phyloP scores from a whole-genome alignment of 148 eudicot species.

The Amaranthus hypochondriacus region DNA sequence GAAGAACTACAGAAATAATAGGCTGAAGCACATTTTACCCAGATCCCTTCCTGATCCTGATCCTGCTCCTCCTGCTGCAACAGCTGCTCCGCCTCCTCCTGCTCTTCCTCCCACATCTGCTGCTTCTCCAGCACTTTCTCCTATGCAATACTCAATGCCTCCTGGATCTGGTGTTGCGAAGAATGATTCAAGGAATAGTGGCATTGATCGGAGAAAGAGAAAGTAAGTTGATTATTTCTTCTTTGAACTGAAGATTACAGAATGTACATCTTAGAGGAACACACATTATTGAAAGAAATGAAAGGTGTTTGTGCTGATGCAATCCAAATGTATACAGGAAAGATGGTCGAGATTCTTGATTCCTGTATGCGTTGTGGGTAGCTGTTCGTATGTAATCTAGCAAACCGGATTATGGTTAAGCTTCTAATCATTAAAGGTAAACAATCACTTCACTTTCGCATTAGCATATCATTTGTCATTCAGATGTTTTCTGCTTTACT shows the following conservation, averaged over 20 bases:
- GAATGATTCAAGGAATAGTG: conserved; percentile 62
- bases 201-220: conserved; percentile 74
- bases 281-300: neutral
- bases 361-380: neutral
- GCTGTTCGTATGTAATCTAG: neutral
- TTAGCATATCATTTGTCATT: neutral
- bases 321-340: neutral
- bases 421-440: conserved; percentile 1
- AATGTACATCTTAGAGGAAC: too few species aligned
- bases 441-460: neutral
- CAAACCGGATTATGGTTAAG: neutral
- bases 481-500: neutral
- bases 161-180: conserved; percentile 55
- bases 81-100: conserved; percentile 43
- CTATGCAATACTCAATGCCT: conserved; percentile 71
- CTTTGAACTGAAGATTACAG: neutral
- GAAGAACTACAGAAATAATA: conserved; percentile 90
- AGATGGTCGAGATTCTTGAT: conserved; percentile 7
- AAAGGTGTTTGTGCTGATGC: neutral
- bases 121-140: conserved; percentile 63
- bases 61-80: conserved; percentile 40
- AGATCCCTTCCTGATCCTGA: conserved; percentile 77
- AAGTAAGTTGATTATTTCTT: conserved; percentile 41
- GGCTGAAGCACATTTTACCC: conserved; percentile 91
- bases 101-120: conserved; percentile 40